Evolutionary conservation across 768 basidiomycete species (phyloP).

Genomic region (Rubroboletus satanas): DNA sequence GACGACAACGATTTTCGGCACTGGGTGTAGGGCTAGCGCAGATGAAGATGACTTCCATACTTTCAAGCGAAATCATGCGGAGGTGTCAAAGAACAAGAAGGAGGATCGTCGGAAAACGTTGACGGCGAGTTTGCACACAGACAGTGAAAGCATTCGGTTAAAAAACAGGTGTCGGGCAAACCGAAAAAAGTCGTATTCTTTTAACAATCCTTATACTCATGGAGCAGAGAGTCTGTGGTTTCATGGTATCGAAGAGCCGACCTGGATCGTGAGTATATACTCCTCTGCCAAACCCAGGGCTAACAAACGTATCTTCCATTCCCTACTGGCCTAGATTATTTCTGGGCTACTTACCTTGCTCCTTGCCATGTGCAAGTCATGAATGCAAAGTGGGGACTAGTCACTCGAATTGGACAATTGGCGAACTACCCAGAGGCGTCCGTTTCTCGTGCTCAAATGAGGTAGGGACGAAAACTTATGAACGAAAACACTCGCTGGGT

Average conservation of each 20-base stretch:
- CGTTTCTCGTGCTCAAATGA: not conserved
- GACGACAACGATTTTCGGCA: constrained; percentile 24
- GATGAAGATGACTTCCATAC: constrained; percentile 95
- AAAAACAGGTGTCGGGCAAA: constrained; percentile 18
- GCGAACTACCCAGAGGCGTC: not conserved
- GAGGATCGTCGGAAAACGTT: constrained; percentile 42
- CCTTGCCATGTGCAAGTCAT: not conserved
- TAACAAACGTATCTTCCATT: not conserved
- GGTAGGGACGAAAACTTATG: not conserved
- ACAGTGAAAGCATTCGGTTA: constrained; percentile 34
- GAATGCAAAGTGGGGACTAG: not conserved
- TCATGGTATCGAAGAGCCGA: not conserved
- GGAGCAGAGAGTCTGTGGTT: not conserved
- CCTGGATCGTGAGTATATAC: not conserved
- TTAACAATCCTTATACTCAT: constrained; percentile 19
- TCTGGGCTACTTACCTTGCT: not conserved
- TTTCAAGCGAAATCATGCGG: constrained; percentile 59
- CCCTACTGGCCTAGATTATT: not conserved
- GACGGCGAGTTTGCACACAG: constrained; percentile 41
- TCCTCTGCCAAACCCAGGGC: not conserved
- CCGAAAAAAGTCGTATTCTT: constrained; percentile 50
- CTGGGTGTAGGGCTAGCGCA: constrained; percentile 58
- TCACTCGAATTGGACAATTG: not conserved
- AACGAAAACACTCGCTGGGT: not conserved
- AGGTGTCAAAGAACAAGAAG: constrained; percentile 54